Base-by-base conservation (phyloP, 2,329 filamentous ascomycete species). In the Xenoacremonium recifei region DNA sequence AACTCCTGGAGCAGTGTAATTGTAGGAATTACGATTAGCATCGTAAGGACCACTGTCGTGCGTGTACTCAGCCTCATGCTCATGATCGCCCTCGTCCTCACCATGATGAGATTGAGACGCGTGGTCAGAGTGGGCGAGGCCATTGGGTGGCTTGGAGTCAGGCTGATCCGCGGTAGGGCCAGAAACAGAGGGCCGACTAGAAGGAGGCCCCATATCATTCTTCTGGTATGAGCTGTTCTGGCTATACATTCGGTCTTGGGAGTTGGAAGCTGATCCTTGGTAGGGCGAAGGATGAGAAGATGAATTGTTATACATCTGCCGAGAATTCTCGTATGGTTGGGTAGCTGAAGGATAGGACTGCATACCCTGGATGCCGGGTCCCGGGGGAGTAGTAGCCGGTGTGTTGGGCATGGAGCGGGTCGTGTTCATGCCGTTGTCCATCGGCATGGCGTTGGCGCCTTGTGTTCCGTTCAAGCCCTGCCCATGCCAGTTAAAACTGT, bases 351-450 rank as follows among this genome's bases (percentile, higher is more conserved):
- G 12, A 63, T 96, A 96, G 4, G 82, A 71, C 55, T 86, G 86
- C 77, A 96, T 89, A 59, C 79, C 84, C 55, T 89, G 86, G 48
- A 95, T 76, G 20, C 79, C 76, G 47, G 77, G 80, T 18, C 88
- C 89, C 1, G 92, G 92, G 11, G 92, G 91, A 0, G 92, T 95
- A 5, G 89, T 92, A 19, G 89, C 89, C 47, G 89, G 89, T n/a
- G 89, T 95, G 9, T 86, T 89, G 40, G 89, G 90, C 76, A 96
- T 89, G 49, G 89, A 95, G 56, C 89, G 85, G 46, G 86, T 74
- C 66, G 85, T 89, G 70, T 79, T 87, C 56, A 93, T 70, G 45
- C 81, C 54, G 45, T 81, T 54, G 56, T 95, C 89, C 57, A 95
- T 89, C 20, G 87, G 84, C 66, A 95, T 77, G 37, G 86, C 77